phyloP scores from a whole-genome alignment of 257 asterid genomes.

The Capsicum pubescens region DNA sequence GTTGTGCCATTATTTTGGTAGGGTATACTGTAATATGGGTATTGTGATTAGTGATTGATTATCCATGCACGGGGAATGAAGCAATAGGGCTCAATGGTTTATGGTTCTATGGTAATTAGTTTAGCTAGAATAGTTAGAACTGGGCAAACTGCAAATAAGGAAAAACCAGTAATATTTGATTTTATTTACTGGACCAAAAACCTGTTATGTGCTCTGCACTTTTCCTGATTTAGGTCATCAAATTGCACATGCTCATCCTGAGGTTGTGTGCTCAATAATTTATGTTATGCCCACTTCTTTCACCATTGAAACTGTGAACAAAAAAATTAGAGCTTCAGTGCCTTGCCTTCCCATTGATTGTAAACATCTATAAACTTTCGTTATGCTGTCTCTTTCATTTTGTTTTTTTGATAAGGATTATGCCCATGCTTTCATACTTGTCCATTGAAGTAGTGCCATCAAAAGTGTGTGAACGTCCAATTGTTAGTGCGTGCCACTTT shows the following conservation, averaged over 20 bases:
- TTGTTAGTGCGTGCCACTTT: slow-evolving; percentile 15
- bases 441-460: slow-evolving; percentile 8
- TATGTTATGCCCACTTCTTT: background rate
- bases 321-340: background rate
- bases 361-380: background rate
- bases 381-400: background rate
- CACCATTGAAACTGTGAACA: slow-evolving; percentile 5
- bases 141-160: slow-evolving; percentile 4
- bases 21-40: slow-evolving; percentile 17
- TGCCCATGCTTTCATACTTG: background rate
- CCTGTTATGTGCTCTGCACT: slow-evolving; percentile 3
- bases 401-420: background rate
- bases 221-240: background rate
- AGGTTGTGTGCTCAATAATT: slow-evolving; percentile 10
- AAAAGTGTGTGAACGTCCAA: background rate
- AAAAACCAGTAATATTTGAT: background rate
- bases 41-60: slow-evolving; percentile 20
- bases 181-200: slow-evolving; percentile 10
- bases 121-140: background rate
- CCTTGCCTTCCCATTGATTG: slow-evolving; percentile 11
- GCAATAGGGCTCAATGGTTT: slow-evolving; percentile 9
- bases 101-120: background rate
- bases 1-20: slow-evolving; percentile 16
- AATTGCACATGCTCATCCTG: slow-evolving; percentile 9
- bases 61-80: background rate